Conservation (phyloP, 1,284 basidiomycete genomes). For the Pisolithus thermaeus region DNA sequence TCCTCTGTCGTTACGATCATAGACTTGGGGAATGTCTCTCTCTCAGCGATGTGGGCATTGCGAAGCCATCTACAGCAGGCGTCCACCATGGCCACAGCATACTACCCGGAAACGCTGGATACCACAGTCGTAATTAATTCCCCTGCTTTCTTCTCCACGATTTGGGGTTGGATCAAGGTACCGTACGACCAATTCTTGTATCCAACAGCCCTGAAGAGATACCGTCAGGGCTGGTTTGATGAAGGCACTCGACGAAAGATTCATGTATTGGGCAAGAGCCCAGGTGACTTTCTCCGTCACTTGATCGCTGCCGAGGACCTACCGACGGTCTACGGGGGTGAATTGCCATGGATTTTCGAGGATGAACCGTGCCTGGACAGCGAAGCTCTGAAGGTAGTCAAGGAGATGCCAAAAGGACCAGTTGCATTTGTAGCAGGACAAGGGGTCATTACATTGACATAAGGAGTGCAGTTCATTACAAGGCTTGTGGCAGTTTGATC, state of each 20-base stretch:
- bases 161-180: slow-evolving; percentile 78
- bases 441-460: slow-evolving; percentile 2
- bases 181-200: slow-evolving; percentile 4
- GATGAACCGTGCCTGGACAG: slow-evolving; percentile 58
- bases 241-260: slow-evolving; percentile 69
- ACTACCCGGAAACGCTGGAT: slow-evolving; percentile 72
- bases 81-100: slow-evolving; percentile 64
- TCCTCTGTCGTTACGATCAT: slow-evolving; percentile 67
- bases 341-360: slow-evolving; percentile 60
- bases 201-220: neutral
- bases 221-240: slow-evolving; percentile 63
- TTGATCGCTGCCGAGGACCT: slow-evolving; percentile 53
- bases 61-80: slow-evolving; percentile 69
- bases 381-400: slow-evolving; percentile 35
- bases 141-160: slow-evolving; percentile 69
- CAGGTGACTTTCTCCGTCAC: slow-evolving; percentile 42
- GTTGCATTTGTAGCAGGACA: slow-evolving; percentile 42
- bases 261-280: slow-evolving; percentile 56
- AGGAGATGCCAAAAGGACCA: slow-evolving; percentile 48
- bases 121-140: slow-evolving; percentile 67
- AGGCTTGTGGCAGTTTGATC: slow-evolving; percentile 11
- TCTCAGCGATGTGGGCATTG: slow-evolving; percentile 62
- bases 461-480: no score
- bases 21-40: slow-evolving; percentile 57
- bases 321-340: slow-evolving; percentile 62